Percentiles rank a stretch among this genome's conserved stretches.
phyloP scores from a whole-genome alignment of 2,329 filamentous ascomycete genomes.

The Trichoderma breve region DNA sequence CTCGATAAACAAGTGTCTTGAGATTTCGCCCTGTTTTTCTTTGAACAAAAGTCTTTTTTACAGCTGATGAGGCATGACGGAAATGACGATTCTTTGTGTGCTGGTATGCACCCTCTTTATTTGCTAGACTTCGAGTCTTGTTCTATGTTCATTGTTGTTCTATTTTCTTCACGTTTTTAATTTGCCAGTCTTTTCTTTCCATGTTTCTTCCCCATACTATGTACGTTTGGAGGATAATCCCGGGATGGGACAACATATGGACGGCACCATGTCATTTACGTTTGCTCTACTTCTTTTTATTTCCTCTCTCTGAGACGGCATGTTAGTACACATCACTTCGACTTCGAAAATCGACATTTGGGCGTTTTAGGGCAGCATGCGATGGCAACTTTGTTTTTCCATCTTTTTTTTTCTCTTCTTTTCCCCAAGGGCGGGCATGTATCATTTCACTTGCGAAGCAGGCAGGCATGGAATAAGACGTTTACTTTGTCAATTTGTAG shows the following conservation, averaged over 20 bases:
- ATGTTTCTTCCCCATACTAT: neutral
- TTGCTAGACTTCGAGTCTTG: neutral
- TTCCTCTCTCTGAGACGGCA: neutral
- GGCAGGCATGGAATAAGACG: neutral
- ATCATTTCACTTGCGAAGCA: neutral
- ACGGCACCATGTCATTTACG: neutral
- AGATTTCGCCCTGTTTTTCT: neutral
- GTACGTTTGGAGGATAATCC: neutral
- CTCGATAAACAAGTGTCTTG: neutral
- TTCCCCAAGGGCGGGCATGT: neutral
- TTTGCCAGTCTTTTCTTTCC: neutral
- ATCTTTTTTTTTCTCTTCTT: neutral
- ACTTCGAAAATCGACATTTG: neutral
- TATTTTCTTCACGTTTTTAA: neutral
- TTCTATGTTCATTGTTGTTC: neutral
- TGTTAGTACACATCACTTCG: neutral
- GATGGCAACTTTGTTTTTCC: neutral
- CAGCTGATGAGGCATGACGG: conserved; percentile 13
- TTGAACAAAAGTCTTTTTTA: neutral
- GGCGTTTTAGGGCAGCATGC: conserved; percentile 16
- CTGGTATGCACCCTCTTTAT: neutral
- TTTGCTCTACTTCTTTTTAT: neutral
- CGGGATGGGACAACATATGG: neutral
- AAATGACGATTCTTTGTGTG: neutral
- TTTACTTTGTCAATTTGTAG: neutral